Conservation (phyloP, 306 rosid species). For the Prunus mume region DNA sequence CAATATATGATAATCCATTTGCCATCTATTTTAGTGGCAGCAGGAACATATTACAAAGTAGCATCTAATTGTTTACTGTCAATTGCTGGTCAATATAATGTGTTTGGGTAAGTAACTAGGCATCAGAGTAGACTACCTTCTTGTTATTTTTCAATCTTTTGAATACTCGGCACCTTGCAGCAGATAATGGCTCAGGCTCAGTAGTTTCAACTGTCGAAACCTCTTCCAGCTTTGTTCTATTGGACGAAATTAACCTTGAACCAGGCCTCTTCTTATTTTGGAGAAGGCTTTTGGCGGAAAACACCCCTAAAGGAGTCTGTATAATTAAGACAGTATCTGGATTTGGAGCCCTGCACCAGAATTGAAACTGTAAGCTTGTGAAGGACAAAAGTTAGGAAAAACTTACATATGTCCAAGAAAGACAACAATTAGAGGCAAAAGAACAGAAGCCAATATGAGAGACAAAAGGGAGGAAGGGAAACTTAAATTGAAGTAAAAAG, state of each 20-base stretch:
- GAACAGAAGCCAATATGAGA: not conserved
- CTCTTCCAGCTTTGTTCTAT: constrained; percentile 54
- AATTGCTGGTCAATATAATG: not conserved
- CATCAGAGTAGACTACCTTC: constrained; percentile 54
- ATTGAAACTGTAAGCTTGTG: constrained; percentile 14
- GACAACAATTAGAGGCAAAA: not conserved
- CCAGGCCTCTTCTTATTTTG: constrained; percentile 79
- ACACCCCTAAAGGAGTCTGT: constrained; percentile 89
- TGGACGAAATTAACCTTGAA: constrained; percentile 85
- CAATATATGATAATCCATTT: not conserved
- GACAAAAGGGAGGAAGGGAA: constrained; percentile 5
- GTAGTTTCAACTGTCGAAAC: constrained; percentile 47
- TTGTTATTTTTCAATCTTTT: constrained; percentile 64
- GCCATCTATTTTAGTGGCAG: not conserved
- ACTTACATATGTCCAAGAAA: not conserved
- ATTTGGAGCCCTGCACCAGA: constrained; percentile 88
- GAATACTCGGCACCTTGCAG: constrained; percentile 82
- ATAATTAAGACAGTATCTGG: constrained; percentile 89
- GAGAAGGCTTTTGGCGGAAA: constrained; percentile 87
- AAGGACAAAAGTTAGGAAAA: not conserved
- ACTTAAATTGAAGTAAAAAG: constrained; percentile 3
- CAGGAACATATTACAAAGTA: not conserved
- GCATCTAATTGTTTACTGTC: not conserved
- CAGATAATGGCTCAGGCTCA: constrained; percentile 75
- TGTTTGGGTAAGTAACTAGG: not conserved